Conservation (phyloP, 1,284 basidiomycete species). For the Rugosomyces carneus region DNA sequence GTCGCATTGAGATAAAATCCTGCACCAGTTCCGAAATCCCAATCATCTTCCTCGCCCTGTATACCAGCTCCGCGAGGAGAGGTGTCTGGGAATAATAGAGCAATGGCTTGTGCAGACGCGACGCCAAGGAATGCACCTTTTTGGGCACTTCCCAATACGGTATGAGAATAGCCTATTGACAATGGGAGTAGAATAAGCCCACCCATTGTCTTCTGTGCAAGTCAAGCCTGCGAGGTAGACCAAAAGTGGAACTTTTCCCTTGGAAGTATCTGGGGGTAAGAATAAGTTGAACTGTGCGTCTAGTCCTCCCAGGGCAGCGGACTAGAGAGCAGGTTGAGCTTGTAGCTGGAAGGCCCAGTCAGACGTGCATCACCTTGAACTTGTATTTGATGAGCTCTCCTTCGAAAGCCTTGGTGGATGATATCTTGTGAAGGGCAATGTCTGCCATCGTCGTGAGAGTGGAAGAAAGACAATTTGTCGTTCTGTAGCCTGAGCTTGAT, state of each 20-base stretch:
- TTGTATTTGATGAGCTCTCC: conserved; percentile 85
- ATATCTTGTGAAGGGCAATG: conserved; percentile 53
- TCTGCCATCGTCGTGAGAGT: conserved; percentile 15
- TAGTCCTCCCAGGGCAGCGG: conserved; percentile 73
- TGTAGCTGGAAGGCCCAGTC: background rate
- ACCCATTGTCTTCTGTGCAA: conserved; percentile 96
- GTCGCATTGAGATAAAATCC: conserved; percentile 94
- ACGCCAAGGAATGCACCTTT: conserved; percentile 83
- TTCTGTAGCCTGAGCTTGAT: background rate
- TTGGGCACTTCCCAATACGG: conserved; percentile 53
- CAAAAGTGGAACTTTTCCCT: conserved; percentile 71
- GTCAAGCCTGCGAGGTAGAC: conserved; percentile 91
- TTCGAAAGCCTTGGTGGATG: conserved; percentile 73
- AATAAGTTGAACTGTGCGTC: conserved; percentile 87
- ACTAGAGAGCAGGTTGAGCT: conserved; percentile 26
- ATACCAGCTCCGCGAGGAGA: conserved; percentile 91
- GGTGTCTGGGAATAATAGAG: conserved; percentile 94
- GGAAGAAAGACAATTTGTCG: background rate
- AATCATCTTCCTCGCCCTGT: conserved; percentile 81
- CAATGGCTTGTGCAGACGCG: conserved; percentile 80
- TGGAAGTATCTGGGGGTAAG: conserved; percentile 61
- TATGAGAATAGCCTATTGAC: conserved; percentile 1
- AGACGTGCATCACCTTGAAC: conserved; percentile 61
- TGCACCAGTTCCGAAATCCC: conserved; percentile 93
- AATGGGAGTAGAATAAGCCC: conserved; percentile 18